These are phyloP conservation scores for Aspergillus coremiiformis DNA, from an alignment of 495 filamentous ascomycete genomes.

Conservation along the genomic window DNA sequence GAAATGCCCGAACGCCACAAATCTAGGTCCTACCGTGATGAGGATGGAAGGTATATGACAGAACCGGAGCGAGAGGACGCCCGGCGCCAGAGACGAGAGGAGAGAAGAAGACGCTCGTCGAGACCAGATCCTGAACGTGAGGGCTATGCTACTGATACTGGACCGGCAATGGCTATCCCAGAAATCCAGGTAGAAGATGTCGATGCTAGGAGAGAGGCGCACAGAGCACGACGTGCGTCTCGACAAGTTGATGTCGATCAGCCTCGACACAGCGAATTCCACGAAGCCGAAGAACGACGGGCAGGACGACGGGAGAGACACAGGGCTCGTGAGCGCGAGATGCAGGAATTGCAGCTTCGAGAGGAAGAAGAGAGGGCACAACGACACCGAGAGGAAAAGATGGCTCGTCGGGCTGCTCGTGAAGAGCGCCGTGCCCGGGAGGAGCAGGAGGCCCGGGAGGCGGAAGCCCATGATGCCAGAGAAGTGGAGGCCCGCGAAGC, in stretches of 20 bases:
- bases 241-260: conserved; percentile 31
- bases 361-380: conserved; percentile 45
- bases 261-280: conserved; percentile 28
- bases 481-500: conserved; percentile 22
- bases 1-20: conserved; percentile 35
- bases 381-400: conserved; percentile 38
- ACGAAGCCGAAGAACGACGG: conserved; percentile 42
- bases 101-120: conserved; percentile 34
- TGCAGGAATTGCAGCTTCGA: conserved; percentile 32
- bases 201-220: conserved; percentile 46
- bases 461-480: conserved; percentile 29
- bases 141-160: conserved; percentile 38
- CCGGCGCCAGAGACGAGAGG: conserved; percentile 36
- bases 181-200: conserved; percentile 45
- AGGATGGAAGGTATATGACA: conserved; percentile 26
- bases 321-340: conserved; percentile 30
- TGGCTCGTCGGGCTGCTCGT: conserved; percentile 39
- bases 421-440: conserved; percentile 42
- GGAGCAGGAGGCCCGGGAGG: conserved; percentile 42
- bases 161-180: conserved; percentile 21
- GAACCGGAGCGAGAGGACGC: conserved; percentile 39
- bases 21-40: conserved; percentile 36
- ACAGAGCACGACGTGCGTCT: conserved; percentile 27
- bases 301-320: conserved; percentile 37
- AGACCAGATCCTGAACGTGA: conserved; percentile 39